Conservation (phyloP, 306 rosid genomes). For the Vicia villosa region DNA sequence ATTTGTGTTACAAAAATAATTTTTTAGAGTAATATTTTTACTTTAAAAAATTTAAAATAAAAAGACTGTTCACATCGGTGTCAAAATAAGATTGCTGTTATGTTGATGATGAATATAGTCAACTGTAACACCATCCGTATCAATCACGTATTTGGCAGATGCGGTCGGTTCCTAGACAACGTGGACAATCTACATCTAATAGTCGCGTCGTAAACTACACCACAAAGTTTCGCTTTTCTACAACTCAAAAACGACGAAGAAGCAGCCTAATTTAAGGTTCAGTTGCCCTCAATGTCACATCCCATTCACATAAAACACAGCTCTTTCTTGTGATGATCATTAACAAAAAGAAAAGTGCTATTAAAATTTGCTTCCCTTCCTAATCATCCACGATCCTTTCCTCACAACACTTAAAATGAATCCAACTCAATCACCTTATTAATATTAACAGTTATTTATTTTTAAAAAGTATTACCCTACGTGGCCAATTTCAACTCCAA, state of each 20-base stretch:
- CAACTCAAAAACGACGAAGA: not conserved
- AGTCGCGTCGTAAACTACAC: not conserved
- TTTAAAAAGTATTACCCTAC: not conserved
- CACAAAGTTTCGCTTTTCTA: not conserved
- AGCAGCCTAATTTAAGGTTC: not conserved
- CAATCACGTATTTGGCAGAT: not conserved
- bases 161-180: slow-evolving; percentile 9
- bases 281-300: too few species aligned
- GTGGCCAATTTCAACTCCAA: slow-evolving; percentile 7
- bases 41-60: too few species aligned
- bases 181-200: not conserved
- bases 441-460: too few species aligned
- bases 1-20: too few species aligned
- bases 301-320: too few species aligned
- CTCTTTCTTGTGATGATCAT: not conserved
- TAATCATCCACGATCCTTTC: not conserved
- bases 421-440: too few species aligned
- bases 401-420: not conserved
- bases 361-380: not conserved
- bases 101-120: not conserved
- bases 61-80: too few species aligned
- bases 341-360: not conserved
- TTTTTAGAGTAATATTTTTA: too few species aligned
- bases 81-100: too few species aligned
- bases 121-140: not conserved